Evolutionary conservation across 106 monocot species (phyloP).

Genomic region (Amphibolis antarctica): DNA sequence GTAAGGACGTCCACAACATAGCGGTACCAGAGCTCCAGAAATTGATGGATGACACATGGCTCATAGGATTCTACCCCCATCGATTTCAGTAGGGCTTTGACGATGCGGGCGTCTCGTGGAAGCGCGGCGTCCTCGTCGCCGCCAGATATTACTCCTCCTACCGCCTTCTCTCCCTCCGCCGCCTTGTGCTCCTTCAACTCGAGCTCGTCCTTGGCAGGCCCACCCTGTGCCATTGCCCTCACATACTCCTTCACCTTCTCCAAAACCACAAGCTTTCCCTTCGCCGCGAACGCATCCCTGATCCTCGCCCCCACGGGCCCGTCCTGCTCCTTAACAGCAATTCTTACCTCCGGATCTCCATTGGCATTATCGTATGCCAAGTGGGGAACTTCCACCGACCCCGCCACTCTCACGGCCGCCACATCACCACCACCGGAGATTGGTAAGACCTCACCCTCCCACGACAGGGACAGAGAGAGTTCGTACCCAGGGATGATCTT

Average conservation of each 20-base stretch:
- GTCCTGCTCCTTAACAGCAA: constrained; percentile 45
- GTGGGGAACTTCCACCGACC: constrained; percentile 73
- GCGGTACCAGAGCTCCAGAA: constrained; percentile 85
- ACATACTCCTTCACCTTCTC: constrained; percentile 63
- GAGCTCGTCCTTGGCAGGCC: constrained; percentile 80
- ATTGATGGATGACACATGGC: constrained; percentile 73
- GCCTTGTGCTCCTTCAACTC: constrained; percentile 58
- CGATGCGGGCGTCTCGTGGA: constrained; percentile 76
- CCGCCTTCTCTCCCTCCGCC: no score
- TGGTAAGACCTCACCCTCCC: constrained; percentile 31
- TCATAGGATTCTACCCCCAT: constrained; percentile 88
- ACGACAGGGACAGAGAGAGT: constrained; percentile 64
- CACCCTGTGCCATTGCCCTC: constrained; percentile 62
- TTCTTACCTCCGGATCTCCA: constrained; percentile 75
- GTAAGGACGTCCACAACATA: constrained; percentile 82
- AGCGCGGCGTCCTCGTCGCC: constrained; percentile 20
- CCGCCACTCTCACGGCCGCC: constrained; percentile 26
- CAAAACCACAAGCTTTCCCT: constrained; percentile 52
- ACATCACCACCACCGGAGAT: not conserved
- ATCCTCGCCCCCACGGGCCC: constrained; percentile 38
- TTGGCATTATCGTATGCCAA: constrained; percentile 90
- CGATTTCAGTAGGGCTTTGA: constrained; percentile 69
- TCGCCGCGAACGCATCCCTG: constrained; percentile 64
- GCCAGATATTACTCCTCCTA: no score
- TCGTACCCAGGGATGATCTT: constrained; percentile 97